Evolutionary conservation across 2,329 filamentous ascomycete species (phyloP), one percentile per base, ranked within the genome.

Genomic region (Alternaria angustiovoidea): DNA sequence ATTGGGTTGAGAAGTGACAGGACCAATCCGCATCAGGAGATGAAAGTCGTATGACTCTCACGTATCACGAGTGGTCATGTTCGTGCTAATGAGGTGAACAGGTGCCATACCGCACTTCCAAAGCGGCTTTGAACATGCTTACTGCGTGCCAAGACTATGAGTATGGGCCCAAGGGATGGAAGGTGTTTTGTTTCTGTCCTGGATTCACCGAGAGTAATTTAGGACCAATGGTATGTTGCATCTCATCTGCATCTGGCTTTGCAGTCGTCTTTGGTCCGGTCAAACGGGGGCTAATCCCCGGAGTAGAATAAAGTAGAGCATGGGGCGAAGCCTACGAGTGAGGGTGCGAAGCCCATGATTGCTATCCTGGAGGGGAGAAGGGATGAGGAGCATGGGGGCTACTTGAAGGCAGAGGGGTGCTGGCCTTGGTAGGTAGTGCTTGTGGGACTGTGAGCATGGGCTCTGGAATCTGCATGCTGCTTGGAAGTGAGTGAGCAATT

Each of bases 91-190:
- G 6, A 26, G 34, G 26, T 5, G 34, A 9, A 22, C 1, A 55
- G 22, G 38, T 62, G 1, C 68, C 69, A 44, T 80, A 80, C 48
- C 68, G 74, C 4, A 62, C 69, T 3, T 73, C 67, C 46, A 80
- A 80, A 57, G 68, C 78, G 2, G 78, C 77, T 4, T 53, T 78
- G 56, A 77, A 76, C 32, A 79, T 80, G 76, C 51, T 79, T n/a
- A 74, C 70, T 1, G 74, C 72, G 11, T 71, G 66, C 28, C 72
- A 77, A 47, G 56, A 39, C 2, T 67, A 69, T 3, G 69, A 76
- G 57, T 75, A 69, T 51, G 70, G 67, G 30, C 63, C 53, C 0
- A 24, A 56, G 12, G 75, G 74, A 0, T 68, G 75, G 60, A 79
- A 76, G 54, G 70, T 78, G 3, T 78, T 79, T 57, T 63, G 67